Base-by-base conservation (phyloP, 2,329 filamentous ascomycete genomes). In the Cladosporium sp. region DNA sequence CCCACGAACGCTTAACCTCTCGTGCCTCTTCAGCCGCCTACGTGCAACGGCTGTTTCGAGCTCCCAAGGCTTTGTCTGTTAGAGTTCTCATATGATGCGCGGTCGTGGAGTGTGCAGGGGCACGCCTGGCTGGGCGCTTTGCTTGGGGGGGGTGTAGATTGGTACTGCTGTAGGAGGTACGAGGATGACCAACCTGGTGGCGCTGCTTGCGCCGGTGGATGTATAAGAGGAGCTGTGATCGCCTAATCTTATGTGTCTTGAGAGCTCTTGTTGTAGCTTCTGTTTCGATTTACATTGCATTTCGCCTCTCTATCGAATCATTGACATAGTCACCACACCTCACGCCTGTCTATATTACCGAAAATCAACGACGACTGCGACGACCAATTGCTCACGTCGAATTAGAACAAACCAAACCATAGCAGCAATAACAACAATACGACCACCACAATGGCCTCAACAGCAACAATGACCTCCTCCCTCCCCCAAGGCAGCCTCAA, bases 401-500 rank as follows among this genome's bases (percentile, higher is more conserved):
- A 46, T 5, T 2, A 13, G n/a, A 34, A 13, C 51, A 13, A 56
- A 56, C 5, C 16, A n/a, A 30, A 53, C 1, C 11, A 3, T 14
- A 49, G 6, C 10, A 21, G 39, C 25, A 21, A 30, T 18, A 26
- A 4, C 58, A n/a, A 25, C 11, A n/a, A 34, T 26, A 21, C 7
- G 25, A 5, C 30, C 3, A 25, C 48, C 30, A 54, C 13, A 51
- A 63, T 63, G 60, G 49, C 60, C 25, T 46, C 46, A 48, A 63
- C 60, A 54, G 49, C 60, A 56, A 46, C 49, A 36, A 63, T 63
- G 32, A 56, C 60, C 49, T 39, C 48, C 16, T 30, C 60, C 34
- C 60, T 63, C 10, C 60, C 60, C 18, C 49, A 28, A 23, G 60
- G 60, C 32, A 63, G 60, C 25, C 60, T 63, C 18, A 63, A 54